Percentiles rank a stretch among this genome's conserved stretches.
Conservation (phyloP, 192 early-diverging fungal genomes). For the Coemansia sp. region DNA sequence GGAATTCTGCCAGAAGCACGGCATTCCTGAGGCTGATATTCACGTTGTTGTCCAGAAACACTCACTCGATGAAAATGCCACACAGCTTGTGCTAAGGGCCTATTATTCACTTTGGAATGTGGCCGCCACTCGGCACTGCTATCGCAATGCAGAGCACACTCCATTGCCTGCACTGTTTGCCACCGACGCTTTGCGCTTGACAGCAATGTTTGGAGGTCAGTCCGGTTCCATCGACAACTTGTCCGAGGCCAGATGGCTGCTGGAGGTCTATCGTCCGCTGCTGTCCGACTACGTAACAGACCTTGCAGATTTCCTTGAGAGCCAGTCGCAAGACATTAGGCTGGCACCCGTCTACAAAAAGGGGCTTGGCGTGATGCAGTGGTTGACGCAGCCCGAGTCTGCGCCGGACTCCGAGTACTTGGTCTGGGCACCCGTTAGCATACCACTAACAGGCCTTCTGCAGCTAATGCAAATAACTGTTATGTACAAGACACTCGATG, state of each 20-base stretch:
- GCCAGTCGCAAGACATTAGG: slow-evolving; percentile 57
- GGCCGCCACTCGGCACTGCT: slow-evolving; percentile 62
- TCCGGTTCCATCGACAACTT: slow-evolving; percentile 79
- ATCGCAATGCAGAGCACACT: slow-evolving; percentile 6
- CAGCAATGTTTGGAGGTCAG: slow-evolving; percentile 93
- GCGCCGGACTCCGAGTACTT: slow-evolving; percentile 71
- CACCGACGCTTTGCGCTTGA: slow-evolving; percentile 56
- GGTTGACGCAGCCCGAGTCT: slow-evolving; percentile 66
- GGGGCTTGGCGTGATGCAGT: slow-evolving; percentile 70
- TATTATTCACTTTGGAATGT: slow-evolving; percentile 20
- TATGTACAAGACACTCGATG: slow-evolving; percentile 61
- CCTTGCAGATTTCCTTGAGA: slow-evolving; percentile 64
- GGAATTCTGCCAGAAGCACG: neutral
- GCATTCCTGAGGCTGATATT: slow-evolving; percentile 5
- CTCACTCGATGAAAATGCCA: slow-evolving; percentile 1
- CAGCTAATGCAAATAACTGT: slow-evolving; percentile 81
- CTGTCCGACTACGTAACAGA: slow-evolving; percentile 65
- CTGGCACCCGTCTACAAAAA: slow-evolving; percentile 56
- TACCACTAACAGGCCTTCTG: slow-evolving; percentile 83
- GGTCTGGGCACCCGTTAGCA: slow-evolving; percentile 67
- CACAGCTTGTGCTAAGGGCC: slow-evolving; percentile 16
- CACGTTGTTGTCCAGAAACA: slow-evolving; percentile 15
- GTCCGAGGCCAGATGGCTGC: slow-evolving; percentile 79
- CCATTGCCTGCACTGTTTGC: slow-evolving; percentile 14
- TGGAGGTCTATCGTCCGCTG: slow-evolving; percentile 64